Evolutionary conservation across 2,329 filamentous ascomycete species (phyloP), one percentile per base, ranked within the genome.

Genomic region (Epichloe glyceriae): DNA sequence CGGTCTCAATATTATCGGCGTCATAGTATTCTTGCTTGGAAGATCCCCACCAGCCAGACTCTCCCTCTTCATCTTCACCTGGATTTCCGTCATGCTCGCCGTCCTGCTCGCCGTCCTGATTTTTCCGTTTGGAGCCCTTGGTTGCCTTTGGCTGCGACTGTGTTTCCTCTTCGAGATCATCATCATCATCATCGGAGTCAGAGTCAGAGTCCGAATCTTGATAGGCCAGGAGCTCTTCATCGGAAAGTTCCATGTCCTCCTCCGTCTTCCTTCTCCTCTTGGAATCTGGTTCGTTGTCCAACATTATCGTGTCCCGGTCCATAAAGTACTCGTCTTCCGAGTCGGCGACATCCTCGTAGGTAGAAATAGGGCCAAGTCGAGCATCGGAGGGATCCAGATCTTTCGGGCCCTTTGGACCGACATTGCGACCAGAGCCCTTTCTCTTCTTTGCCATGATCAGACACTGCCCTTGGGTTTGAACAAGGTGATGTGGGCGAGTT

Each of bases 301-400:
- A 76, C 61, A 91, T 69, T 55, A 98, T 82, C 62, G 87, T 85
- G 68, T 98, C 93, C 56, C 86, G 80, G 56, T 90, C 85, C 53
- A 90, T 74, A 61, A 91, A 88, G 65, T 95, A 95, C 64, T 95
- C 88, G 66, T 98, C 93, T 66, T 95, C 88, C 1, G 89, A 94
- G 65, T 96, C 85, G 57, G 90, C 88, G 59, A 98, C 84, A 68
- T 95, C 88, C 67, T 91, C 83, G 66, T 78, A 91, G 2, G 79
- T 83, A 45, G 67, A 73, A 59, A 83, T 71, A 20, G 72, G 72
- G 22, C 74, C 75, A 15, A 89, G 75, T 49, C 81, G 80, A 37
- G 83, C 79, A 55, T 83, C 80, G 34, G 70, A 68, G 46, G 72
- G 62, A 61, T 83, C 69, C 53, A 79, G 62, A 35, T 80, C 79